A percentile compares a stretch with the other conserved stretches of the same genome.
Evolutionary conservation across 2,329 filamentous ascomycete species (phyloP).

Genomic region (Aureobasidium subglaciale): DNA sequence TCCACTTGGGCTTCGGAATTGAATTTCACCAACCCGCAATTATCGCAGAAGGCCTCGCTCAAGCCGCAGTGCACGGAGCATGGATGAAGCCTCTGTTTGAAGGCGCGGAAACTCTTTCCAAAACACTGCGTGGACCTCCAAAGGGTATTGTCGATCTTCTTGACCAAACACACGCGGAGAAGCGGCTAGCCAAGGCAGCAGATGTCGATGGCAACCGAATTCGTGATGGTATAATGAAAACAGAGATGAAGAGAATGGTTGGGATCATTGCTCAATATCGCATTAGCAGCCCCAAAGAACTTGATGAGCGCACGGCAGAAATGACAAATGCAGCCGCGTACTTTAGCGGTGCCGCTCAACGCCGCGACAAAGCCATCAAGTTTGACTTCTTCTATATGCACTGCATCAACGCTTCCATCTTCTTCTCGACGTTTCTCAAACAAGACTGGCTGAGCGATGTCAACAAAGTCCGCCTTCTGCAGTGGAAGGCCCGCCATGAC

Average conservation of each 20-base stretch:
- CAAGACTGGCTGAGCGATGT: conserved; percentile 53
- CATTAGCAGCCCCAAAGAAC: conserved; percentile 45
- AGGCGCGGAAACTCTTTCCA: conserved; percentile 42
- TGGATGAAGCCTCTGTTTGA: conserved; percentile 51
- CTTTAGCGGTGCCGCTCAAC: conserved; percentile 55
- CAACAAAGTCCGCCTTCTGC: conserved; percentile 62
- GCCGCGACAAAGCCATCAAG: conserved; percentile 58
- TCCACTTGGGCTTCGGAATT: conserved; percentile 78
- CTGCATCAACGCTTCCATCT: conserved; percentile 68
- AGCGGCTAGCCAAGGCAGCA: conserved; percentile 49
- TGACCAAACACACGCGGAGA: conserved; percentile 49
- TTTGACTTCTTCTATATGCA: conserved; percentile 76
- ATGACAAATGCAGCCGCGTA: conserved; percentile 63
- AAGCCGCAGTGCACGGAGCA: conserved; percentile 62
- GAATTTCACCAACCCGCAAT: conserved; percentile 78
- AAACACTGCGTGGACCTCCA: conserved; percentile 17
- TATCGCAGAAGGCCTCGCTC: conserved; percentile 71
- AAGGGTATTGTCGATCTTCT: conserved; percentile 53
- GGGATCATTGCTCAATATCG: conserved; percentile 50
- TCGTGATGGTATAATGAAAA: conserved; percentile 58
- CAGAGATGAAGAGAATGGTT: conserved; percentile 57
- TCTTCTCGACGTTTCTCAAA: conserved; percentile 56
- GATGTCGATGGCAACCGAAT: conserved; percentile 57
- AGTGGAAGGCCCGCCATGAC: conserved; percentile 75
- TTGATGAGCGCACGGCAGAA: conserved; percentile 53